A percentile compares a stretch with the other conserved stretches of the same genome.
These are phyloP conservation scores for Dysphania ambrosioides DNA, from an alignment of 148 eudicot species.

Conservation along the genomic window DNA sequence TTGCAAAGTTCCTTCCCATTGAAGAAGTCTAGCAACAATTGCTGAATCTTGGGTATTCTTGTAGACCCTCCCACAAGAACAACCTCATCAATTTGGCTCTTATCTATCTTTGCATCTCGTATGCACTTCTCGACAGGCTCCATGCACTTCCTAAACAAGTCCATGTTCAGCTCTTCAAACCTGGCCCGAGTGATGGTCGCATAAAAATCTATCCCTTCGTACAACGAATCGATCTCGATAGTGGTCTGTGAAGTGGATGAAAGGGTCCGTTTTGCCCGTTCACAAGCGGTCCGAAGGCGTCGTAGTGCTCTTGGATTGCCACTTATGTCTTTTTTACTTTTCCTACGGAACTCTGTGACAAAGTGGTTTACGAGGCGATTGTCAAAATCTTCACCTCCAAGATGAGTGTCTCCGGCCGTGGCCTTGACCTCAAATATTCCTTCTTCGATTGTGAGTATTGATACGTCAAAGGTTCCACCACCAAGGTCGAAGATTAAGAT, in stretches of 20 bases:
- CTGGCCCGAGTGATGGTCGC: conserved; percentile 22
- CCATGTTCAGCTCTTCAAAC: conserved; percentile 25
- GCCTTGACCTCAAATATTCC: conserved; percentile 26
- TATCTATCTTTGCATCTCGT: conserved; percentile 22
- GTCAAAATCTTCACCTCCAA: conserved; percentile 25
- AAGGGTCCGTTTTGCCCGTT: conserved; percentile 22
- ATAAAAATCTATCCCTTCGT: conserved; percentile 25
- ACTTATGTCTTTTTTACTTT: conserved; percentile 19
- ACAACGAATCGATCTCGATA: conserved; percentile 24
- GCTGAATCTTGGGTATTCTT: conserved; percentile 24
- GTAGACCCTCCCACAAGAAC: conserved; percentile 25
- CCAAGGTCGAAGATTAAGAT: conserved; percentile 25
- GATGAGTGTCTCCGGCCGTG: conserved; percentile 26
- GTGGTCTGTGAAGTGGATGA: conserved; percentile 24
- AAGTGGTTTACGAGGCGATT: conserved; percentile 22
- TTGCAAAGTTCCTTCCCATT: conserved; percentile 28
- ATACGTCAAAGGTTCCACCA: conserved; percentile 25
- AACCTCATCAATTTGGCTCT: conserved; percentile 8
- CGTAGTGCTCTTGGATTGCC: conserved; percentile 17
- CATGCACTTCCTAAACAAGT: conserved; percentile 29
- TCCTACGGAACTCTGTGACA: conserved; percentile 23
- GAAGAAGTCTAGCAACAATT: conserved; percentile 21
- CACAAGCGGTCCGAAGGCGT: conserved; percentile 21
- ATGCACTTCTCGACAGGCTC: conserved; percentile 26
- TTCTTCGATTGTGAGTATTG: conserved; percentile 20